Conservation (phyloP, 2,329 filamentous ascomycete species). For the Phoma sp. region DNA sequence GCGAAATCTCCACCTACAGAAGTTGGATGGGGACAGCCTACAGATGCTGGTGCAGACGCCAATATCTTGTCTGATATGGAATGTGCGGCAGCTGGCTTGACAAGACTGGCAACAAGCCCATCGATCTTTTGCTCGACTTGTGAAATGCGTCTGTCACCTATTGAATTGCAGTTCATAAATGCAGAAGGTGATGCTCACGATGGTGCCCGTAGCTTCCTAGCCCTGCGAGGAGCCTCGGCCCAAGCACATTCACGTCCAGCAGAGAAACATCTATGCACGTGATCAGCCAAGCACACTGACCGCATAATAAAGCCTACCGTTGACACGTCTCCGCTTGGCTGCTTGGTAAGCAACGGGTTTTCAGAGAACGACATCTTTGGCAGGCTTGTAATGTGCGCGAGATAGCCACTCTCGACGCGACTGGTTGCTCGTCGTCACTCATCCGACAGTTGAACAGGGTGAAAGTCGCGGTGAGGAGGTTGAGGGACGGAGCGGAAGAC, state of each 20-base stretch:
- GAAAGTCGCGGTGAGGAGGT: neutral
- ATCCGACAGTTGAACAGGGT: slow-evolving; percentile 18
- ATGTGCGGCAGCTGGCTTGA: slow-evolving; percentile 18
- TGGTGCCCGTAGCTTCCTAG: slow-evolving; percentile 38
- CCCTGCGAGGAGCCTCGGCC: slow-evolving; percentile 40
- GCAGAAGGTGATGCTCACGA: slow-evolving; percentile 35
- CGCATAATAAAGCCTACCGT: slow-evolving; percentile 26
- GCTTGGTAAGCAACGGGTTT: slow-evolving; percentile 45
- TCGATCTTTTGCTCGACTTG: slow-evolving; percentile 49
- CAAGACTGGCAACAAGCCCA: slow-evolving; percentile 43
- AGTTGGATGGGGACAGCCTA: neutral
- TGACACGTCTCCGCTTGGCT: slow-evolving; percentile 37
- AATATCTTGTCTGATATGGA: neutral
- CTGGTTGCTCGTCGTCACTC: slow-evolving; percentile 32
- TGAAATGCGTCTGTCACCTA: slow-evolving; percentile 37
- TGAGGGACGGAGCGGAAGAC: neutral
- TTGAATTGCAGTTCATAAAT: neutral
- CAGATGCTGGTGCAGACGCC: neutral
- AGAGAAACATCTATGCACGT: slow-evolving; percentile 30
- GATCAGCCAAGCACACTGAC: neutral
- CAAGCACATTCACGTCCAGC: slow-evolving; percentile 41
- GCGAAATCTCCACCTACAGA: neutral
- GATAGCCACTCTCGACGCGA: slow-evolving; percentile 17
- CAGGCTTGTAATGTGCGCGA: slow-evolving; percentile 42
- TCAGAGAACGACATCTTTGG: slow-evolving; percentile 43